Evolutionary conservation across 345 rosid species (phyloP), one percentile per base, ranked within the genome.

Genomic region (Pistacia atlantica): DNA sequence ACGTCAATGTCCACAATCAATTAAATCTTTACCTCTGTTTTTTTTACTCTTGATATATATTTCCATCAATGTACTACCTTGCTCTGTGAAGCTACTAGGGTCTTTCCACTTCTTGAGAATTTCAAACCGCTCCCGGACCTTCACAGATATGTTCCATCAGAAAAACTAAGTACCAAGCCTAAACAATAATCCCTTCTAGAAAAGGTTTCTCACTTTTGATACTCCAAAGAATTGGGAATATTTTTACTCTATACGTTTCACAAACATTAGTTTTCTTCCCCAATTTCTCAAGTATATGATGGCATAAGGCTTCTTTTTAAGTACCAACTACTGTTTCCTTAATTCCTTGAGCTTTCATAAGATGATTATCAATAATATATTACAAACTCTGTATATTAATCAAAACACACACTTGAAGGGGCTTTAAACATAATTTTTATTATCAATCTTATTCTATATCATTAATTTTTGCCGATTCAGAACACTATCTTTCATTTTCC

Each of bases 121-220:
- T 76, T 96, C 99, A 78, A 96, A 96, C 33, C 99, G 90, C 75
- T 87, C 92, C 71, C 90, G 97, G 67, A 96, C 99, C 99, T 96
- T 78, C 73, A 86, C 8, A 57, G n/a, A 22, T 9, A 9, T 11
- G 3, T 8, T 33, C n/a, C 25, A 22, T 3, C 22, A 12, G 38
- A 20, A 31, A 3, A 38, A 57, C n/a, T n/a, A n/a, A n/a, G n/a
- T n/a, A 63, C 12, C 22, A 52, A 20, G 38, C 51, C 48, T 13
- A 54, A 42, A 3, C n/a, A 11, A 64, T 33, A 33, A 2, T 5
- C 18, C 5, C 38, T 31, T 65, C 38, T 5, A 20, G 20, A 76
- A 28, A 73, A 33, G 33, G 31, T 73, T 2, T 31, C 33, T 61
- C 16, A 31, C 18, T 45, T 73, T 58, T 49, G 31, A 8, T 6